Conservation (phyloP, 1,139 yeast genomes). For the Debaryomycetaceae sp. region DNA sequence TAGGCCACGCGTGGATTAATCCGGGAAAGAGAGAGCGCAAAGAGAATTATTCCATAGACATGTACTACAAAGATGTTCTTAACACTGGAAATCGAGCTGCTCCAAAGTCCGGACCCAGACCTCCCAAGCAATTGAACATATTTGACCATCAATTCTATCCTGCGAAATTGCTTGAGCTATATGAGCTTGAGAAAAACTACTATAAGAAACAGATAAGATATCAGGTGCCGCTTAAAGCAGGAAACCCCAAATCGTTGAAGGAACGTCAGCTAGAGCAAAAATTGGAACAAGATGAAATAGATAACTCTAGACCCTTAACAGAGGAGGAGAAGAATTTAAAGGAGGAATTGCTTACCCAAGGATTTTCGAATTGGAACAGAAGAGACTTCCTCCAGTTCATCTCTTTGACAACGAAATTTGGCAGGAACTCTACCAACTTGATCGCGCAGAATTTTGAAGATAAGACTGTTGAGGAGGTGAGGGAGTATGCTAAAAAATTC, state of each 20-base stretch:
- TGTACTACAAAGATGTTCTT: constrained; percentile 73
- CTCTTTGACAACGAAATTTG: constrained; percentile 58
- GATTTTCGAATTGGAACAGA: constrained; percentile 67
- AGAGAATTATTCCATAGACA: constrained; percentile 74
- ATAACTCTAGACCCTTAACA: constrained; percentile 61
- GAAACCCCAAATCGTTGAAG: constrained; percentile 36
- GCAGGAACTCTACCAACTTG: constrained; percentile 58
- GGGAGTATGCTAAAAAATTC: constrained; percentile 61
- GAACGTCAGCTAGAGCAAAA: constrained; percentile 52
- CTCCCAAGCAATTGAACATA: constrained; percentile 65
- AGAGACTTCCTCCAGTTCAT: constrained; percentile 70
- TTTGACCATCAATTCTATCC: constrained; percentile 76
- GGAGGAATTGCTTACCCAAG: constrained; percentile 51
- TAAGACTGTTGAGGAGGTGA: constrained; percentile 64
- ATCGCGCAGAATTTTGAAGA: constrained; percentile 65
- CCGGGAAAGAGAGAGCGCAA: constrained; percentile 78
- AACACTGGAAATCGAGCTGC: constrained; percentile 59
- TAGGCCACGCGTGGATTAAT: constrained; percentile 62
- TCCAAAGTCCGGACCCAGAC: constrained; percentile 48
- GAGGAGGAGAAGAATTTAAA: constrained; percentile 63
- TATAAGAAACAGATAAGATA: constrained; percentile 51
- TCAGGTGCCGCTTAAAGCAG: constrained; percentile 46
- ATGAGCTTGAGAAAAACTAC: constrained; percentile 63
- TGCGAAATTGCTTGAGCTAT: constrained; percentile 53
- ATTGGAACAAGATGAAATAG: constrained; percentile 59